These are phyloP conservation scores for Bjerkandera adusta DNA, from an alignment of 1,284 basidiomycete species.

Conservation along the genomic window DNA sequence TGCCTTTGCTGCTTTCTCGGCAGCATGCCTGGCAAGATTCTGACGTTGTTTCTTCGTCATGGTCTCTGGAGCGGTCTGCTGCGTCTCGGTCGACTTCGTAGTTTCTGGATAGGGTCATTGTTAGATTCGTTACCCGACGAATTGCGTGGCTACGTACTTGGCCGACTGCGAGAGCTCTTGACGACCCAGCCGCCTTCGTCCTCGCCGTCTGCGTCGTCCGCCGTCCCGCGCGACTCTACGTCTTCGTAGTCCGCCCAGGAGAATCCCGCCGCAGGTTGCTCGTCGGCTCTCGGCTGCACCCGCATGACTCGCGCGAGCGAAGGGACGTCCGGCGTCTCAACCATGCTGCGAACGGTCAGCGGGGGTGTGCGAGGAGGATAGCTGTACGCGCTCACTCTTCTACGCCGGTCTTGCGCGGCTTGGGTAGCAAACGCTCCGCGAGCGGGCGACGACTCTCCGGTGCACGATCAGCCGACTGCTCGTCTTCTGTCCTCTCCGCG, in stretches of 20 bases:
- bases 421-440: constrained; percentile 58
- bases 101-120: constrained; percentile 17
- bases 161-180: constrained; percentile 52
- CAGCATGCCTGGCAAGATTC: constrained; percentile 59
- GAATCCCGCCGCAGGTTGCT: constrained; percentile 61
- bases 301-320: constrained; percentile 60
- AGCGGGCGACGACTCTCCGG: constrained; percentile 41
- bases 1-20: constrained; percentile 53
- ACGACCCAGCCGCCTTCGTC: constrained; percentile 69
- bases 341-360: constrained; percentile 45
- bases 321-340: constrained; percentile 56
- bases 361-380: constrained; percentile 3
- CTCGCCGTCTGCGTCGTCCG: constrained; percentile 56
- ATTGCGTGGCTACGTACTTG: constrained; percentile 40
- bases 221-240: constrained; percentile 44
- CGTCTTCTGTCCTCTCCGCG: constrained; percentile 42
- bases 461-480: constrained; percentile 25
- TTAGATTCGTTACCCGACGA: neutral
- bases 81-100: constrained; percentile 17
- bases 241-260: constrained; percentile 78
- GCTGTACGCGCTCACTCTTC: constrained; percentile 60
- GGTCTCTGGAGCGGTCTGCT: constrained; percentile 37
- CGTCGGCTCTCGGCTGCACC: constrained; percentile 50
- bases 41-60: constrained; percentile 69
- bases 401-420: constrained; percentile 58